A percentile compares a stretch with the other conserved stretches of the same genome.
Conservation (phyloP, 179 eudicot species). For the Beta lomatogona region DNA sequence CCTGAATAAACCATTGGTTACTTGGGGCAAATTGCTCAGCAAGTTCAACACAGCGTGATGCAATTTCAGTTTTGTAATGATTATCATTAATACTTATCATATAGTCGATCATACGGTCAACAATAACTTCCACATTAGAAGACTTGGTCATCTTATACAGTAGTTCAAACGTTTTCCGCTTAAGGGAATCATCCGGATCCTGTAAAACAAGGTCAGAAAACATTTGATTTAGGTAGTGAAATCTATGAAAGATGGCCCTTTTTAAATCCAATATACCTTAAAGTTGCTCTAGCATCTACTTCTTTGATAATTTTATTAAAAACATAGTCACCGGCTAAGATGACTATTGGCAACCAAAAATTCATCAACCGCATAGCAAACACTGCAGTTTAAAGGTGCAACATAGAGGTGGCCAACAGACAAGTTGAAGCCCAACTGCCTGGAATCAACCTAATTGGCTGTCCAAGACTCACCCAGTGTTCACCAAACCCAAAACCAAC, state of each 20-base stretch:
- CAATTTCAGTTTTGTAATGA: constrained; percentile 96
- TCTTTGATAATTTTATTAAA: not conserved
- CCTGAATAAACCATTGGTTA: constrained; percentile 99
- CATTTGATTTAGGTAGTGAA: constrained; percentile 14
- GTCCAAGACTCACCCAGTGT: not conserved
- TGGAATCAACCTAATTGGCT: not conserved
- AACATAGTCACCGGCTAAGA: not conserved
- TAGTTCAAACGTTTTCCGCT: constrained; percentile 97
- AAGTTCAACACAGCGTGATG: constrained; percentile 98
- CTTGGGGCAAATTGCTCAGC: constrained; percentile 99
- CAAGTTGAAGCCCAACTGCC: not conserved
- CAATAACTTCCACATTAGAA: constrained; percentile 97
- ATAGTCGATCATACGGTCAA: constrained; percentile 95
- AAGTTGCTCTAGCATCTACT: not conserved
- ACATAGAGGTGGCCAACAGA: not conserved
- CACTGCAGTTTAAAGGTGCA: not conserved
- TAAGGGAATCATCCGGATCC: constrained; percentile 99
- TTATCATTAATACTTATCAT: constrained; percentile 86
- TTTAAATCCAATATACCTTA: not conserved
- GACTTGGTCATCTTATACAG: constrained; percentile 96
- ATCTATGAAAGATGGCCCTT: not conserved
- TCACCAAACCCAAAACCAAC: not conserved
- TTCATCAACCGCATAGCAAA: not conserved
- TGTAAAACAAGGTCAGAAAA: constrained; percentile 38
- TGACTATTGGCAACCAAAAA: not conserved